These are phyloP conservation scores for Spergularia bocconei DNA, from an alignment of 148 eudicot genomes.

Conservation along the genomic window DNA sequence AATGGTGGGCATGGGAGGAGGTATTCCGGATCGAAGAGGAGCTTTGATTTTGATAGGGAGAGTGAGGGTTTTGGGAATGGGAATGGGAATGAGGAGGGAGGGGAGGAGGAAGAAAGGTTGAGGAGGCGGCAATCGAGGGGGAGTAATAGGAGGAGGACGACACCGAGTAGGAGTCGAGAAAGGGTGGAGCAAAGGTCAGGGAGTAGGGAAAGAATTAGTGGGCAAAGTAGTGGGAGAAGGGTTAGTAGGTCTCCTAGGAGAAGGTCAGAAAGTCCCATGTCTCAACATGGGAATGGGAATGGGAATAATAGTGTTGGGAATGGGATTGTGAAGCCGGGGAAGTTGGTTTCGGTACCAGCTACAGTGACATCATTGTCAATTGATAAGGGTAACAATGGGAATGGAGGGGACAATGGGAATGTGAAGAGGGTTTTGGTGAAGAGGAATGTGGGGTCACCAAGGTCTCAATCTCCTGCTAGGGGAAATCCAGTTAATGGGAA, in stretches of 20 bases:
- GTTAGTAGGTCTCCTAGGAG: conserved; percentile 85
- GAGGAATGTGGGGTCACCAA: conserved; percentile 62
- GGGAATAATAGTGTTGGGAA: conserved; percentile 1
- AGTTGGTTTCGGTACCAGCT: conserved; percentile 91
- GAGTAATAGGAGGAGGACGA: conserved; percentile 52
- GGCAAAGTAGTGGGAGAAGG: conserved; percentile 53
- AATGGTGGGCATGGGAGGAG: conserved; percentile 37
- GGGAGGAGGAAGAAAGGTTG: conserved; percentile 33
- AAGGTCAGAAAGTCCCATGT: conserved; percentile 71
- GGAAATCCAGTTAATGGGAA: conserved; percentile 18
- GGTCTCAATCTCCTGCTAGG: conserved; percentile 43
- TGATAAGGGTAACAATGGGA: conserved; percentile 52
- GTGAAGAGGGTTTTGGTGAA: conserved; percentile 78
- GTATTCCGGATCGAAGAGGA: conserved; percentile 84
- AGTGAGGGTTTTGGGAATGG: conserved; percentile 22
- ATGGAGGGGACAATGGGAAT: conserved; percentile 28
- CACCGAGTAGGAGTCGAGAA: conserved; percentile 84
- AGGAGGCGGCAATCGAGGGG: conserved; percentile 51
- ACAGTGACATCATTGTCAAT: conserved; percentile 54
- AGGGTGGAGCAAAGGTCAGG: conserved; percentile 61
- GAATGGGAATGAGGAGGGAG: conserved; percentile 13
- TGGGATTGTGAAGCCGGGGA: conserved; percentile 56
- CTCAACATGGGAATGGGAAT: conserved; percentile 14
- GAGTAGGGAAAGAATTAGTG: conserved; percentile 48
- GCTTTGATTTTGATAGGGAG: conserved; percentile 79